Conservation (phyloP, 2,329 filamentous ascomycete genomes). For the Colletotrichum orchidophilum region DNA sequence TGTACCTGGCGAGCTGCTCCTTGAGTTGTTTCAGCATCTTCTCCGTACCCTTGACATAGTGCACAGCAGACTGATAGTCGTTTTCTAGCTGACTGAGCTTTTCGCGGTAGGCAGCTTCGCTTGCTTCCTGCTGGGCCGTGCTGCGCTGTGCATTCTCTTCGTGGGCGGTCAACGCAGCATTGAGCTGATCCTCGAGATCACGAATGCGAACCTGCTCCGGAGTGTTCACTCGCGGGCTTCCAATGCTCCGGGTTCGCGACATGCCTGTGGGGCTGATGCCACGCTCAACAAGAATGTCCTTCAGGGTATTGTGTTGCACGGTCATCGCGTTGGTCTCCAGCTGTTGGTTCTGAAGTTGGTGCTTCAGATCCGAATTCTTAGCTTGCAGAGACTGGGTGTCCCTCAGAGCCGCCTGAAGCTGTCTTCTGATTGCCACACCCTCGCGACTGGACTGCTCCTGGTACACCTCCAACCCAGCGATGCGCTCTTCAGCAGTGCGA, state of each 20-base stretch:
- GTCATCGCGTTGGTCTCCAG: constrained; percentile 93
- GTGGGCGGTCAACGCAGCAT: constrained; percentile 78
- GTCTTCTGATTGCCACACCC: constrained; percentile 86
- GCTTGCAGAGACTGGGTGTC: constrained; percentile 86
- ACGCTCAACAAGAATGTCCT: constrained; percentile 89
- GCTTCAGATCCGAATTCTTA: constrained; percentile 82
- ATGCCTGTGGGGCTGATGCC: constrained; percentile 82
- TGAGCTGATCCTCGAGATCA: constrained; percentile 89
- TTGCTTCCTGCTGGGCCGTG: constrained; percentile 83
- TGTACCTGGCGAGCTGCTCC: constrained; percentile 93
- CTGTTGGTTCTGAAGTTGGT: constrained; percentile 85
- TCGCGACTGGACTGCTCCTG: constrained; percentile 97
- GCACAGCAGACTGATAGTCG: constrained; percentile 96
- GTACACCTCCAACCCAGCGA: constrained; percentile 94
- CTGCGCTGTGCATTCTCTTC: constrained; percentile 85
- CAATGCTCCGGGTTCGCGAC: constrained; percentile 75
- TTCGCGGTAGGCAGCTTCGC: constrained; percentile 89
- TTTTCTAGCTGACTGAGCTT: constrained; percentile 94
- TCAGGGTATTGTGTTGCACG: constrained; percentile 92
- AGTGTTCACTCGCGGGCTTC: constrained; percentile 79
- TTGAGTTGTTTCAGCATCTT: constrained; percentile 99
- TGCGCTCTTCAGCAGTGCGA: constrained; percentile 92
- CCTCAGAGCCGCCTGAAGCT: constrained; percentile 84
- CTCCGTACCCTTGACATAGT: constrained; percentile 98
- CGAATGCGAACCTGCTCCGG: constrained; percentile 82